Conservation (phyloP, 2,329 filamentous ascomycete genomes). For the Talaromyces sp. region DNA sequence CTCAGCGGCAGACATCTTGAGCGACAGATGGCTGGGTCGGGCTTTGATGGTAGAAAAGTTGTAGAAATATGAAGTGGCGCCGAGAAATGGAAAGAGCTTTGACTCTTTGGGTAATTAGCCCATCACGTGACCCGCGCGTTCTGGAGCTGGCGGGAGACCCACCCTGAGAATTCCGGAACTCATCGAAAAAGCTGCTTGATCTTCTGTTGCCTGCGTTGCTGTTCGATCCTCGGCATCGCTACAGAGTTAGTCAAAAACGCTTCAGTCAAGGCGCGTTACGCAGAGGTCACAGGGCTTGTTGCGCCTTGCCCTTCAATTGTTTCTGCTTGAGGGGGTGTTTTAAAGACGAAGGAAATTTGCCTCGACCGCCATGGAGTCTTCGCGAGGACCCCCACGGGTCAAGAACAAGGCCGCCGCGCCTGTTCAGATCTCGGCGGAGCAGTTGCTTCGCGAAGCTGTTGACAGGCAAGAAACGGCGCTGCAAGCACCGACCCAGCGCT, state of each 20-base stretch:
- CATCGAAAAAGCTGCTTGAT: no score
- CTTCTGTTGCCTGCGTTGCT: background rate
- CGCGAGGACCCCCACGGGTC: constrained; percentile 87
- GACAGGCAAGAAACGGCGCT: constrained; percentile 87
- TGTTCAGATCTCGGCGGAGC: constrained; percentile 89
- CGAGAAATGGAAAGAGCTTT: background rate
- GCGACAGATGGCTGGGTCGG: background rate
- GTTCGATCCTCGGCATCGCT: background rate
- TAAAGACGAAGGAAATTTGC: background rate
- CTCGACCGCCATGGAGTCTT: constrained; percentile 69
- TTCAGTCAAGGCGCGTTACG: background rate
- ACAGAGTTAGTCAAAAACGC: background rate
- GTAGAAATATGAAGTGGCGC: background rate
- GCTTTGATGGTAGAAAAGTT: background rate
- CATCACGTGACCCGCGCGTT: constrained; percentile 5
- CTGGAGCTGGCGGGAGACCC: background rate
- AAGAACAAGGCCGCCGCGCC: constrained; percentile 97
- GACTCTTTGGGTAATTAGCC: background rate
- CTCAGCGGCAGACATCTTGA: constrained; percentile 79
- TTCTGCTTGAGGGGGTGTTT: background rate
- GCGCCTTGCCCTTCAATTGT: background rate
- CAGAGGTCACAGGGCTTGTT: background rate
- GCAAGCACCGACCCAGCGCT: constrained; percentile 87
- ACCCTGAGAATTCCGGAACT: background rate
- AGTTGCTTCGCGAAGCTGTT: constrained; percentile 93